These are phyloP conservation scores for Cenococcum geophilum DNA, from an alignment of 495 filamentous ascomycete genomes.

Conservation along the genomic window DNA sequence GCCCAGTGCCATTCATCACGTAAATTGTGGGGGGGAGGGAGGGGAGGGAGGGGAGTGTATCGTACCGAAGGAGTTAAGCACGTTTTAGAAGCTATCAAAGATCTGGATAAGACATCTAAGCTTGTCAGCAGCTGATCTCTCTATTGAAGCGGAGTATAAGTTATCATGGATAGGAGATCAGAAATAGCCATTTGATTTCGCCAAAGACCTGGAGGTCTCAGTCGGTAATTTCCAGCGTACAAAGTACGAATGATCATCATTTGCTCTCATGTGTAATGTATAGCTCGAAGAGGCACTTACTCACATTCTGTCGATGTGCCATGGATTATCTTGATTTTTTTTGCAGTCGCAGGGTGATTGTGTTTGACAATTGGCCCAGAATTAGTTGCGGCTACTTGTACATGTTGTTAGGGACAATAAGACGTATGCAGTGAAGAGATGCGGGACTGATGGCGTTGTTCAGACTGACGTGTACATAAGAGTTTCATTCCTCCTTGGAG, in stretches of 20 bases:
- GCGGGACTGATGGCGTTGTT: constrained; percentile 35
- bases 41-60: constrained; percentile 1
- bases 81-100: neutral
- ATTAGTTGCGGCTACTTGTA: neutral
- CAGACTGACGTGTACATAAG: constrained; percentile 98
- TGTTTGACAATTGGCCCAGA: no score
- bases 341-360: no score
- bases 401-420: neutral
- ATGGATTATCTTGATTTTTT: no score
- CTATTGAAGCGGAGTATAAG: constrained; percentile 11
- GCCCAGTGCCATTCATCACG: constrained; percentile 99
- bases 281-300: no score
- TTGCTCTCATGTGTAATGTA: constrained; percentile 4
- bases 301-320: no score
- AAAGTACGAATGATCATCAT: constrained; percentile 82
- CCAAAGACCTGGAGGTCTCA: constrained; percentile 70
- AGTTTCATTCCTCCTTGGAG: constrained; percentile 81
- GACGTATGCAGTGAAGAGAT: neutral
- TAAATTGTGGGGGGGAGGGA: constrained; percentile 13
- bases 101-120: constrained; percentile 17
- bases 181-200: constrained; percentile 86
- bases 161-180: constrained; percentile 50
- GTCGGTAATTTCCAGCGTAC: constrained; percentile 99
- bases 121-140: constrained; percentile 1
- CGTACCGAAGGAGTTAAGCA: constrained; percentile 10